Evolutionary conservation across 1,139 yeast species (phyloP).

Genomic region (Debaryomycetaceae sp.): DNA sequence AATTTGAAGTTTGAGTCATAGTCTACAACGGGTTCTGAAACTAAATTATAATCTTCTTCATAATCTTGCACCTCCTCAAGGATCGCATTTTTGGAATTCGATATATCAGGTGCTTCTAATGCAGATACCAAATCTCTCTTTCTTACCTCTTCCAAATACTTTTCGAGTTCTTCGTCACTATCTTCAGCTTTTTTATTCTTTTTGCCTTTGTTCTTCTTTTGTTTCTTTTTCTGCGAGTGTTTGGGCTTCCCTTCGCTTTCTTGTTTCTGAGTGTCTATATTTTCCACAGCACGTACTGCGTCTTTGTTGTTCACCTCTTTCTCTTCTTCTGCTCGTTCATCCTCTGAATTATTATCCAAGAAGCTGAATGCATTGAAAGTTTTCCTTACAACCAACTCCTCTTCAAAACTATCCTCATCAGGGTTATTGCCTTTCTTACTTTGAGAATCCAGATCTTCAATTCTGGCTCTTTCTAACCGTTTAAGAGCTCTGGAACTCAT

Average conservation of each 20-base stretch:
- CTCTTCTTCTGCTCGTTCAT: conserved; percentile 17
- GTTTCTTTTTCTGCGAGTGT: conserved; percentile 15
- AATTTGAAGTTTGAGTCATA: conserved; percentile 42
- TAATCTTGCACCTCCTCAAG: conserved; percentile 19
- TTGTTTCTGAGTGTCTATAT: conserved; percentile 1
- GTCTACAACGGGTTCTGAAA: conserved; percentile 31
- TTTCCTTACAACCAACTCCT: conserved; percentile 16
- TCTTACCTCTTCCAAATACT: conserved; percentile 32
- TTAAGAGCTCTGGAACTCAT: conserved; percentile 73
- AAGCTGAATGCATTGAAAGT: conserved; percentile 54
- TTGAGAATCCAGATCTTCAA: conserved; percentile 22
- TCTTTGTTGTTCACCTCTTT: conserved; percentile 10
- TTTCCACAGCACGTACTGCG: conserved; percentile 6
- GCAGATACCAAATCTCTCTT: conserved; percentile 28
- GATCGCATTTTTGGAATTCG: neutral
- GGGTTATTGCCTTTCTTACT: conserved; percentile 4
- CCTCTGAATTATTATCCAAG: conserved; percentile 39
- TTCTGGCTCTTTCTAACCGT: conserved; percentile 44
- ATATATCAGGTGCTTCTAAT: conserved; percentile 1
- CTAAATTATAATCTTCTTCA: conserved; percentile 29
- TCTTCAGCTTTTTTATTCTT: conserved; percentile 22
- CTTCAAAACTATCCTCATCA: conserved; percentile 9
- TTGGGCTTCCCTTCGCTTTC: conserved; percentile 3
- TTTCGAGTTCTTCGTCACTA: conserved; percentile 43
- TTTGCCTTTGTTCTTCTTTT: conserved; percentile 16